Evolutionary conservation across 371 early-diverging fungal species (phyloP).

Genomic region (Sporodiniella umbellata): DNA sequence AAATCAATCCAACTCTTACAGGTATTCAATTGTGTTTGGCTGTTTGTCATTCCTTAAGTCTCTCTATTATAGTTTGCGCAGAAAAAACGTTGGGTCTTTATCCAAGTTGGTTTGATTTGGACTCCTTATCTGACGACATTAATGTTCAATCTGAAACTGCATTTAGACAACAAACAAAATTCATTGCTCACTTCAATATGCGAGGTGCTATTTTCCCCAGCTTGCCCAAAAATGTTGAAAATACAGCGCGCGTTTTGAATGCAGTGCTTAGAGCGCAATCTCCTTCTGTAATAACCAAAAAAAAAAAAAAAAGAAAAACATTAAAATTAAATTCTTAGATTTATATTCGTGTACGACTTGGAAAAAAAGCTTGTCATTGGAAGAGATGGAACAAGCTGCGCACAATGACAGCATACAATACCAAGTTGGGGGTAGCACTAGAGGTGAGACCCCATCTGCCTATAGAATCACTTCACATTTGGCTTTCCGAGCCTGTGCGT

Average conservation of each 20-base stretch:
- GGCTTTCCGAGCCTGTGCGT: conserved; percentile 88
- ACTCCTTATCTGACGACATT: conserved; percentile 43
- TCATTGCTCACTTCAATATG: conserved; percentile 70
- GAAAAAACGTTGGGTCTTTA: conserved; percentile 57
- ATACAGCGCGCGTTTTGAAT: conserved; percentile 58
- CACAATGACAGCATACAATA: conserved; percentile 51
- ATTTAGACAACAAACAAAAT: conserved; percentile 67
- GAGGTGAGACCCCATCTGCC: conserved; percentile 62
- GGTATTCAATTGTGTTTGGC: too few species aligned
- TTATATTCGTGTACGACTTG: background rate
- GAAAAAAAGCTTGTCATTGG: conserved; percentile 28
- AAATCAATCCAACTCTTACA: conserved; percentile 2
- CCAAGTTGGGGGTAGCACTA: conserved; percentile 59
- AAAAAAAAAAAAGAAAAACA: conserved; percentile 29
- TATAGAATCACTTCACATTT: conserved; percentile 50
- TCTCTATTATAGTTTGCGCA: conserved; percentile 34
- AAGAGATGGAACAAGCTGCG: conserved; percentile 68
- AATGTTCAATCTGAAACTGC: conserved; percentile 62
- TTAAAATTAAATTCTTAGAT: background rate
- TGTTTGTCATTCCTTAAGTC: background rate
- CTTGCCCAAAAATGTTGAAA: conserved; percentile 22
- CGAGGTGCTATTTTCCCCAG: conserved; percentile 56
- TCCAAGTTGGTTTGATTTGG: conserved; percentile 62
- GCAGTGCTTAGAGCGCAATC: conserved; percentile 36
- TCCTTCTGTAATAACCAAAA: conserved; percentile 34